A percentile compares a stretch with the other conserved stretches of the same genome.
Evolutionary conservation across 2,329 filamentous ascomycete species (phyloP).

Genomic region (Hymenoscyphus infarciens): DNA sequence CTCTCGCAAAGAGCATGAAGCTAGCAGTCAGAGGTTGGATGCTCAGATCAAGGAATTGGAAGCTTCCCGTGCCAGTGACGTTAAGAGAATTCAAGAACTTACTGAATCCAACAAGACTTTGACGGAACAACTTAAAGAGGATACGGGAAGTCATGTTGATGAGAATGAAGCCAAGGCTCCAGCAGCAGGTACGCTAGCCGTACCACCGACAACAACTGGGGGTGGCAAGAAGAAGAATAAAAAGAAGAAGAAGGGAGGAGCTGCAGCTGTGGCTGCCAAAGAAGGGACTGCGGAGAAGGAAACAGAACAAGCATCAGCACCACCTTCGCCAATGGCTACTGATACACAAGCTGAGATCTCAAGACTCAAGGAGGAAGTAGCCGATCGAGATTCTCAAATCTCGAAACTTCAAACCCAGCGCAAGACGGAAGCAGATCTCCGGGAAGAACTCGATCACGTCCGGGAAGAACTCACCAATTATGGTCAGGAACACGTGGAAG

Average conservation of each 20-base stretch:
- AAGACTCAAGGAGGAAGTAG: conserved; percentile 31
- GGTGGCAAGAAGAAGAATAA: conserved; percentile 79
- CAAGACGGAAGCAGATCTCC: conserved; percentile 71
- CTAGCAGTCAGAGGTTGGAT: conserved; percentile 20
- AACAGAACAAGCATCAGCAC: conserved; percentile 8
- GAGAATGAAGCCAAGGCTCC: conserved; percentile 19
- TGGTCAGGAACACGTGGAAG: conserved; percentile 79
- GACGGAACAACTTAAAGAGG: conserved; percentile 20
- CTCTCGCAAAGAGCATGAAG: conserved; percentile 24
- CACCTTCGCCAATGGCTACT: conserved; percentile 13
- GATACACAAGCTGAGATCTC: conserved; percentile 31
- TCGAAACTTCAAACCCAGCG: conserved; percentile 66
- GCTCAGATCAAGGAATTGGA: conserved; percentile 27
- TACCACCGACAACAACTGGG: conserved; percentile 34
- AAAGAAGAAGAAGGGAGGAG: conserved; percentile 66
- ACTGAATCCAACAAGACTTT: conserved; percentile 22
- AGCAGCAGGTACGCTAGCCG: conserved; percentile 13
- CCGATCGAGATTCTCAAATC: conserved; percentile 58
- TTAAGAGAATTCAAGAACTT: conserved; percentile 29
- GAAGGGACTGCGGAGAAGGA: conserved; percentile 18
- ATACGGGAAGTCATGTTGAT: conserved; percentile 15
- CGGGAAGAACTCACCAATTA: conserved; percentile 75
- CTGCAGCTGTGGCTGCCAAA: conserved; percentile 28
- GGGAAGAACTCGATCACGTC: conserved; percentile 81
- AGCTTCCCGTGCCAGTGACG: conserved; percentile 19